Evolutionary conservation across 2,329 filamentous ascomycete genomes (phyloP).

Genomic region (Penicillium sp.): DNA sequence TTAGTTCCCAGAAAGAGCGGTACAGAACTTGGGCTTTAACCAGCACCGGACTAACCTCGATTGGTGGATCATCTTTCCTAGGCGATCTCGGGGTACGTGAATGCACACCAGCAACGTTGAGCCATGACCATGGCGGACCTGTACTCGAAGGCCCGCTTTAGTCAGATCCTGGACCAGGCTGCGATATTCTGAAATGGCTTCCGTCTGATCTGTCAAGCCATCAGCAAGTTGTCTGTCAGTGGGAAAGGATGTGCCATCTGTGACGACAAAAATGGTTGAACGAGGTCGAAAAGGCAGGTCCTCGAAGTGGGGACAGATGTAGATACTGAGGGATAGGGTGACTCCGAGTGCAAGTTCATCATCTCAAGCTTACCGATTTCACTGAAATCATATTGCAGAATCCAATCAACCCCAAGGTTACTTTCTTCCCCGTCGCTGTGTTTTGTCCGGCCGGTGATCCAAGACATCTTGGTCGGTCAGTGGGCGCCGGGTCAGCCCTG

Average conservation of each 20-base stretch:
- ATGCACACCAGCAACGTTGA: constrained; percentile 76
- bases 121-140: constrained; percentile 74
- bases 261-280: too few relatives aligned
- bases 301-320: too few relatives aligned
- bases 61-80: constrained; percentile 76
- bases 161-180: constrained; percentile 70
- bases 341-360: too few relatives aligned
- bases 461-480: constrained; percentile 19
- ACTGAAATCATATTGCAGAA: constrained; percentile 71
- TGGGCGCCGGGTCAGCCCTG: neutral
- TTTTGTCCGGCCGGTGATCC: constrained; percentile 19
- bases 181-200: constrained; percentile 70
- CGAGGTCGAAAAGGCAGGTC: too few relatives aligned
- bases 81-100: constrained; percentile 68
- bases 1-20: neutral
- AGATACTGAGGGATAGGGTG: too few relatives aligned
- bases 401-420: constrained; percentile 77
- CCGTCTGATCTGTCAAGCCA: constrained; percentile 51
- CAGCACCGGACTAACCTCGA: constrained; percentile 50
- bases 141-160: constrained; percentile 73
- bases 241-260: too few relatives aligned
- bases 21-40: neutral
- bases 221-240: too few relatives aligned
- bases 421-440: constrained; percentile 31
- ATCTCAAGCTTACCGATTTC: constrained; percentile 49